Evolutionary conservation across 768 basidiomycete genomes (phyloP), one percentile per base, ranked within the genome.

Genomic region (Dentipellis fragilis): DNA sequence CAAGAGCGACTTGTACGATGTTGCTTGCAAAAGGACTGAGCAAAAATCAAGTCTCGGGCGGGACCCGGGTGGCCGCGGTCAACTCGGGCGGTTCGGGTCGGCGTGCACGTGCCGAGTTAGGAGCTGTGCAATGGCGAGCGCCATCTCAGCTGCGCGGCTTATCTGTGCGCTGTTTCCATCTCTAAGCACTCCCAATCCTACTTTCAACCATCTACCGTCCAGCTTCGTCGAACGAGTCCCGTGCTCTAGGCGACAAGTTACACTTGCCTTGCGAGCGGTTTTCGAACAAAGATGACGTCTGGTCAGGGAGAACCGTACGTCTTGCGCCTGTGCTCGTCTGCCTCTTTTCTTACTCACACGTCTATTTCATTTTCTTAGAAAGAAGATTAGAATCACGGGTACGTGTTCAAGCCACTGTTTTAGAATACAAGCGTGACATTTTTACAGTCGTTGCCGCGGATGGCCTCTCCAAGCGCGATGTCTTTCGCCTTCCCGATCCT

Each of bases 401-500:
- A 19, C 46, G 76, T 65, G 53, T 49, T 29, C 29, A 29, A 8
- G 22, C 48, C 10, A 23, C 52, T 49, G 40, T 37, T 29, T 35
- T 40, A 40, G 21, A 10, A 37, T 12, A 21, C 49, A 46, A 8
- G 22, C 14, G 40, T 14, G 19, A 42, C 19, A 9, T 42, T n/a
- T 29, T 19, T n/a, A 8, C 63, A 96, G 93, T 94, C 59, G 93
- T 99, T 59, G 95, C 96, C 55, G 96, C 93, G 48, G 93, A 96
- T 72, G 88, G 88, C 12, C 74, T 96, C 17, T 87, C 87, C 49
- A 96, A 95, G 74, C 88, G 93, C 56, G 93, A 96, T 75, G 92
- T 95, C 54, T 93, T 96, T 68, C 84, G 94, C 52, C 84, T 97
- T 6, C 96, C 95, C 3, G 94, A 98, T 71, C 95, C 96, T 4